Conservation (phyloP, 2,329 filamentous ascomycete species). For the Epichloe typhina region DNA sequence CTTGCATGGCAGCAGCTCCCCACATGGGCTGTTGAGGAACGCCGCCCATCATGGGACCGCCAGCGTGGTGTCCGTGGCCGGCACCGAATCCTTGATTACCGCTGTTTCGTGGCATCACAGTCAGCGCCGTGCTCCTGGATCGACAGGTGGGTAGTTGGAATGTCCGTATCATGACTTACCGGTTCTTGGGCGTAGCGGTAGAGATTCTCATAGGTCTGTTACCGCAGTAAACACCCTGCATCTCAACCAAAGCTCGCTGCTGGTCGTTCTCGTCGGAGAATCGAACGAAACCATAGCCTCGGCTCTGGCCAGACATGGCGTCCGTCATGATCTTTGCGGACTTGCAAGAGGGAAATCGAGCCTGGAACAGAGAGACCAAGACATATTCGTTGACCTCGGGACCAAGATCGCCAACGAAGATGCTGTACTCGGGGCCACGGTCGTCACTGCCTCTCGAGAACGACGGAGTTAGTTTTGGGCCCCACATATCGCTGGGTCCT, state of each 20-base stretch:
- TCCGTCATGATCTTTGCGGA: slow-evolving; percentile 99
- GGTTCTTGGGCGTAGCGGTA: slow-evolving; percentile 94
- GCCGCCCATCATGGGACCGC: slow-evolving; percentile 30
- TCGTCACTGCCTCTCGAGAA: slow-evolving; percentile 55
- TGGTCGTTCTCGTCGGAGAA: slow-evolving; percentile 94
- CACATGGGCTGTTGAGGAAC: slow-evolving; percentile 32
- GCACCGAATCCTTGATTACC: slow-evolving; percentile 26
- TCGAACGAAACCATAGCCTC: slow-evolving; percentile 94
- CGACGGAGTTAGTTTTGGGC: background rate
- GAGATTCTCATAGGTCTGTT: slow-evolving; percentile 98
- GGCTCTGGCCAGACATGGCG: slow-evolving; percentile 92
- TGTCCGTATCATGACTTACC: slow-evolving; percentile 22
- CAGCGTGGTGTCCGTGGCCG: slow-evolving; percentile 30
- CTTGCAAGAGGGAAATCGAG: slow-evolving; percentile 93
- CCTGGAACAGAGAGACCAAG: slow-evolving; percentile 91
- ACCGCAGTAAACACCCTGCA: slow-evolving; percentile 98
- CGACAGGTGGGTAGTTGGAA: background rate
- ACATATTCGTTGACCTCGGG: slow-evolving; percentile 99
- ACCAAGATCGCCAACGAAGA: slow-evolving; percentile 95
- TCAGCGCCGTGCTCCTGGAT: slow-evolving; percentile 1
- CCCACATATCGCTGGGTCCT: background rate
- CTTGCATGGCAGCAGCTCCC: slow-evolving; percentile 20
- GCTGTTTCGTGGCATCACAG: slow-evolving; percentile 7
- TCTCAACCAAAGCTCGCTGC: slow-evolving; percentile 88
- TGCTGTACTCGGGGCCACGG: slow-evolving; percentile 88